phyloP scores from a whole-genome alignment of 2,329 filamentous ascomycete genomes.

The Diaporthe humulicola region DNA sequence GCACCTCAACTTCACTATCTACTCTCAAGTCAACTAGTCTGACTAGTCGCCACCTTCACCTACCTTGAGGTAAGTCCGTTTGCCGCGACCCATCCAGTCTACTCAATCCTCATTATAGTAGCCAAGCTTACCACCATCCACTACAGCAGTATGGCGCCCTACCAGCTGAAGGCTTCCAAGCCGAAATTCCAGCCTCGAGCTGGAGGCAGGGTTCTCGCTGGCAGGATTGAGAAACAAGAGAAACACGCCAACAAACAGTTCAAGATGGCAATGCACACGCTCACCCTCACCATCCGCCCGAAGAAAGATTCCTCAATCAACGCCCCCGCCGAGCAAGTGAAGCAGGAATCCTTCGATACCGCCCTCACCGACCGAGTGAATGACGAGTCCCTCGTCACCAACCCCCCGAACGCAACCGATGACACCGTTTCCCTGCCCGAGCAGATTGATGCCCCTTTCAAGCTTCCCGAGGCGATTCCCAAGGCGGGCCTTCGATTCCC shows the following conservation, averaged over 20 bases:
- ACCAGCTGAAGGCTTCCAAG: not conserved
- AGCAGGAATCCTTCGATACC: not conserved
- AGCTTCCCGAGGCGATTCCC: not conserved
- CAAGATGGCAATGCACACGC: not conserved
- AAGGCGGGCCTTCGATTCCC: not conserved
- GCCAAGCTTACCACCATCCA: not conserved
- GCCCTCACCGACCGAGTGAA: not conserved
- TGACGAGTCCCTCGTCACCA: not conserved
- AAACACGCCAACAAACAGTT: too few species aligned
- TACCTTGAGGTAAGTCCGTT: not conserved
- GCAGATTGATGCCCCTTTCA: not conserved
- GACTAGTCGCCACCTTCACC: not conserved
- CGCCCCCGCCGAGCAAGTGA: not conserved
- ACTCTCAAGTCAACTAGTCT: not conserved
- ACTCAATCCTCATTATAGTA: not conserved
- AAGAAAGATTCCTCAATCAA: not conserved
- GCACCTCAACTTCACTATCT: not conserved
- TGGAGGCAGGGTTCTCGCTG: not conserved
- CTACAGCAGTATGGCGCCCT: not conserved
- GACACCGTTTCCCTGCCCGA: not conserved
- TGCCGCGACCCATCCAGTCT: not conserved
- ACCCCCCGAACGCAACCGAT: too few species aligned
- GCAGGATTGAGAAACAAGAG: not conserved
- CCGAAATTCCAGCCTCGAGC: not conserved
- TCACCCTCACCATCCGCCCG: not conserved